phyloP scores from a whole-genome alignment of 1,284 basidiomycete species.

The Pascua guehoae region DNA sequence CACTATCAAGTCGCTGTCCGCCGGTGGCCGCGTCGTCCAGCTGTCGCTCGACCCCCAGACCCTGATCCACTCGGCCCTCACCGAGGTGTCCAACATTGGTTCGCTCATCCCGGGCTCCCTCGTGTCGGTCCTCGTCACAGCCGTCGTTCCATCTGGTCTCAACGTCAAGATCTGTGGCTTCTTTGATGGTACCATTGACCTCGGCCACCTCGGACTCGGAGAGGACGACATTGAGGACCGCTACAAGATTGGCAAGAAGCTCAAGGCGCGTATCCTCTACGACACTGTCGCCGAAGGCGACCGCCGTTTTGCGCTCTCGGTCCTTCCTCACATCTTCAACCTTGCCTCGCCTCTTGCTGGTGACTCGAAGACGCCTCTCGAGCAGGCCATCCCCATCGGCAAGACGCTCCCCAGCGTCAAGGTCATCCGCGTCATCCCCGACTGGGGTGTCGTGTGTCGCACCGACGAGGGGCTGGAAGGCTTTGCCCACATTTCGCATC shows the following conservation, averaged over 20 bases:
- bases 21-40: slow-evolving; percentile 43
- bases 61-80: slow-evolving; percentile 56
- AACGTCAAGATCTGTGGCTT: slow-evolving; percentile 89
- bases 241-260: slow-evolving; percentile 77
- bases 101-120: slow-evolving; percentile 83
- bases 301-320: slow-evolving; percentile 74
- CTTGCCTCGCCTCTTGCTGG: slow-evolving; percentile 51
- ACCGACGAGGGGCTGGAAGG: slow-evolving; percentile 65
- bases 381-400: slow-evolving; percentile 68
- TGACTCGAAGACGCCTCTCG: slow-evolving; percentile 48
- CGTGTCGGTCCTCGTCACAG: slow-evolving; percentile 80
- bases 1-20: slow-evolving; percentile 61
- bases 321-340: slow-evolving; percentile 67
- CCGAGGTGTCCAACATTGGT: slow-evolving; percentile 71
- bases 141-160: slow-evolving; percentile 71
- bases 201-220: slow-evolving; percentile 63
- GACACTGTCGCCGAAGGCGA: slow-evolving; percentile 66
- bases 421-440: slow-evolving; percentile 68
- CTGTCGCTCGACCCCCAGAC: slow-evolving; percentile 53
- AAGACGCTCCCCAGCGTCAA: slow-evolving; percentile 66
- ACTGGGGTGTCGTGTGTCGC: slow-evolving; percentile 73
- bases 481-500: slow-evolving; percentile 92
- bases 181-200: slow-evolving; percentile 87
- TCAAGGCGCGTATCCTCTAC: slow-evolving; percentile 85
- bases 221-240: slow-evolving; percentile 53